Evolutionary conservation across 768 basidiomycete genomes (phyloP), one percentile per base, ranked within the genome.

Genomic region (Austroboletus festivus): DNA sequence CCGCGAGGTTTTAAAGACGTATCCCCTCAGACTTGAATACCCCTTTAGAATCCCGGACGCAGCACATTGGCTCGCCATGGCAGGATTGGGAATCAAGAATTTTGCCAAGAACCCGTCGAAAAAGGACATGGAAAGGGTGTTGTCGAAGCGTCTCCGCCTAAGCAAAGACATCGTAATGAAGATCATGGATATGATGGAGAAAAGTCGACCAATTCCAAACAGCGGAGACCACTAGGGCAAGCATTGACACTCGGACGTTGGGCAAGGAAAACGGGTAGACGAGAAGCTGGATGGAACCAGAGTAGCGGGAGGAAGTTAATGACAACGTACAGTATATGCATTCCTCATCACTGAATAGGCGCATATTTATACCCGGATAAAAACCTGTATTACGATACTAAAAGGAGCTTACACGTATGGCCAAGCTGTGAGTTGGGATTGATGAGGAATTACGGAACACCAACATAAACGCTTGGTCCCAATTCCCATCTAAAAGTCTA

Each of bases 401-500:
- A n/a, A 20, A 26, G 3, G 20, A 20, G 51, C 40, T 50, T 37
- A 42, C 42, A 51, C 19, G 35, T n/a, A n/a, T n/a, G n/a, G n/a
- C n/a, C n/a, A n/a, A n/a, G n/a, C n/a, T n/a, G n/a, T n/a, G 26
- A 28, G 26, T 28, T 28, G 11, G 31, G 28, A 37, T 15, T 20
- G 16, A n/a, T 28, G 16, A 15, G 19, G 31, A 15, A 26, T 21
- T 13, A 18, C 12, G 13, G 28, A 24, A 42, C 15, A 31, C 33
- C 38, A 9, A 42, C 24, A 24, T 38, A 39, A 42, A 3, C n/a
- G 42, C 15, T n/a, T 26, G 16, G 21, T 41, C 18, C 44, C 6
- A 15, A 31, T 37, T 20, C 26, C 46, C 33, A 16, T 22, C 63
- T 74, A 81, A 50, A 81, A 77, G 64, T 81, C 79, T 44, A 81